phyloP scores from a whole-genome alignment of 2,329 filamentous ascomycete species.

The Trichophyton verrucosum region DNA sequence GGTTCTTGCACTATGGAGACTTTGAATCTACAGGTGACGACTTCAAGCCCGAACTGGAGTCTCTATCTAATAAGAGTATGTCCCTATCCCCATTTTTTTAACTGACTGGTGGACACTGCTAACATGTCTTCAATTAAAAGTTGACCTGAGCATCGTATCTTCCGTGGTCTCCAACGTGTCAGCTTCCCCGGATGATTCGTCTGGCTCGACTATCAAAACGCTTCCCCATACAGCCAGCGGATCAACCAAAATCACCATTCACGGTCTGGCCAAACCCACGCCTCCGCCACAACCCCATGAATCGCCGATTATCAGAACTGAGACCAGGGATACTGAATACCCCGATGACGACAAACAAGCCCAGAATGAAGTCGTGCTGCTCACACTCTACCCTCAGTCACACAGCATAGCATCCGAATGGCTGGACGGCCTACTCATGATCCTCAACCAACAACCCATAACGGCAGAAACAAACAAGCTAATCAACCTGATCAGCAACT shows the following conservation, averaged over 20 bases:
- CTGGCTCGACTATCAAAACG: conserved; percentile 37
- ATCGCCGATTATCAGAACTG: conserved; percentile 6
- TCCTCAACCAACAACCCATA: conserved; percentile 88
- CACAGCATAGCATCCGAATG: conserved; percentile 85
- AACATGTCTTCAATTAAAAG: conserved; percentile 22
- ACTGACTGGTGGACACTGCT: not conserved
- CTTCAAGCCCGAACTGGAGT: conserved; percentile 56
- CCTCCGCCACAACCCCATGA: conserved; percentile 12
- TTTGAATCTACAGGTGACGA: conserved; percentile 54
- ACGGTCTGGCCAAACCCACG: conserved; percentile 47
- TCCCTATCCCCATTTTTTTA: conserved; percentile 4
- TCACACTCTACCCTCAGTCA: conserved; percentile 70
- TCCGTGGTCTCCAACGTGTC: conserved; percentile 91
- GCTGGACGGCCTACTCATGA: conserved; percentile 89
- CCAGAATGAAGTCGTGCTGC: conserved; percentile 56
- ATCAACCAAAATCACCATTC: conserved; percentile 82
- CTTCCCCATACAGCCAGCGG: conserved; percentile 23
- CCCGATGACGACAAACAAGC: conserved; percentile 11
- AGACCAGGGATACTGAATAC: conserved; percentile 16
- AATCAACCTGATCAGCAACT: conserved; percentile 72
- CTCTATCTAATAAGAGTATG: conserved; percentile 59
- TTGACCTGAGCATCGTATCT: conserved; percentile 77
- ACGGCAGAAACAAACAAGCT: conserved; percentile 92
- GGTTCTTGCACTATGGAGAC: conserved; percentile 80
- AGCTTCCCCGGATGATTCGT: conserved; percentile 43